Percentiles rank a stretch among this genome's conserved stretches.
These are phyloP conservation scores for Talaromyces marneffei DNA, from an alignment of 2,329 filamentous ascomycete species.

Conservation along the genomic window DNA sequence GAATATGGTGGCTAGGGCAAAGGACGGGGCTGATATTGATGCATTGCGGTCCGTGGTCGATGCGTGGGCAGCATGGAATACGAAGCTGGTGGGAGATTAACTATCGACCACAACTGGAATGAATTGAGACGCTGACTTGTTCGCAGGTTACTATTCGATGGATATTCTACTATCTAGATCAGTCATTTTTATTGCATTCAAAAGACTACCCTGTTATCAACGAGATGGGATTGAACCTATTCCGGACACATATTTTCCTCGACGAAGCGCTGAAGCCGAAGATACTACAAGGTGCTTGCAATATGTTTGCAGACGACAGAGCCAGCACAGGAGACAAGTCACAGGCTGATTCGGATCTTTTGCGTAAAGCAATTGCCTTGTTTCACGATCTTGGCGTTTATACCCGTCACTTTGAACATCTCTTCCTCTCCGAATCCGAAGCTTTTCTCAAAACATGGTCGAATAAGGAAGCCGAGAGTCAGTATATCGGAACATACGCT, in stretches of 20 bases:
- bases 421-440: slow-evolving; percentile 62
- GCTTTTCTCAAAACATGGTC: slow-evolving; percentile 66
- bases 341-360: slow-evolving; percentile 55
- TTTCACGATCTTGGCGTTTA: slow-evolving; percentile 82
- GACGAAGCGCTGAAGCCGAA: slow-evolving; percentile 48
- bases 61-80: slow-evolving; percentile 73
- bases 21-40: slow-evolving; percentile 55
- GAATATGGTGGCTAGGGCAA: slow-evolving; percentile 52
- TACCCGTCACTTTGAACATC: slow-evolving; percentile 69
- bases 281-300: slow-evolving; percentile 65
- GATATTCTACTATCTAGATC: slow-evolving; percentile 90
- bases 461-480: slow-evolving; percentile 55
- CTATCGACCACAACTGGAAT: not conserved
- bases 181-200: slow-evolving; percentile 74
- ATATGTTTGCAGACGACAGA: slow-evolving; percentile 69
- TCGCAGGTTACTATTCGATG: slow-evolving; percentile 67
- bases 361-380: slow-evolving; percentile 72
- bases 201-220: slow-evolving; percentile 67
- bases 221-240: slow-evolving; percentile 72
- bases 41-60: slow-evolving; percentile 56
- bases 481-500: slow-evolving; percentile 69
- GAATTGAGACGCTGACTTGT: not conserved
- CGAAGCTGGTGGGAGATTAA: slow-evolving; percentile 58
- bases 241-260: slow-evolving; percentile 58
- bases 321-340: slow-evolving; percentile 44